A percentile compares a stretch with the other conserved stretches of the same genome.
Conservation (phyloP, 257 asterid genomes). For the Lycium barbarum region DNA sequence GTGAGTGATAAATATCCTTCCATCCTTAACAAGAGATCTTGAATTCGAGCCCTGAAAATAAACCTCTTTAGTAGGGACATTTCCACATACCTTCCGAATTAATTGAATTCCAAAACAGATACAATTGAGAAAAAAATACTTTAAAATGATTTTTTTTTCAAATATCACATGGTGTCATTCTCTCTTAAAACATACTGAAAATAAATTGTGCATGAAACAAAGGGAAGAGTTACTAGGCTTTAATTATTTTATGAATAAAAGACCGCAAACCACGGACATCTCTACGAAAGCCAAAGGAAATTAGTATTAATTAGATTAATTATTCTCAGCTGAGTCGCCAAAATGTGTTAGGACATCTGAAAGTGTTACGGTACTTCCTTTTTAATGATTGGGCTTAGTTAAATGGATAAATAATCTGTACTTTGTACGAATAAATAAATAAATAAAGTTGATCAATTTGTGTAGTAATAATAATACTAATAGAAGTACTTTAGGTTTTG, state of each 20-base stretch:
- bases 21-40: too few relatives aligned
- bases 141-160: background rate
- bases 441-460: background rate
- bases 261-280: background rate
- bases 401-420: background rate
- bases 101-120: too few relatives aligned
- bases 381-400: background rate
- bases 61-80: background rate
- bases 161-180: too few relatives aligned
- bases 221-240: too few relatives aligned
- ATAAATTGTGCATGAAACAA: too few relatives aligned
- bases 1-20: too few relatives aligned
- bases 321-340: background rate
- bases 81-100: too few relatives aligned
- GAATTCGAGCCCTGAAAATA: too few relatives aligned
- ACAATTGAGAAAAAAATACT: too few relatives aligned
- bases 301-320: background rate
- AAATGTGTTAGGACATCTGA: background rate
- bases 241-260: background rate
- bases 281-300: background rate
- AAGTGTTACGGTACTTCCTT: background rate
- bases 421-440: background rate
- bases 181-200: too few relatives aligned
- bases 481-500: too few relatives aligned
- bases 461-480: background rate